A percentile compares a stretch with the other conserved stretches of the same genome.
Conservation (phyloP, 176 grass and related monocot species). For the Themeda triandra region DNA sequence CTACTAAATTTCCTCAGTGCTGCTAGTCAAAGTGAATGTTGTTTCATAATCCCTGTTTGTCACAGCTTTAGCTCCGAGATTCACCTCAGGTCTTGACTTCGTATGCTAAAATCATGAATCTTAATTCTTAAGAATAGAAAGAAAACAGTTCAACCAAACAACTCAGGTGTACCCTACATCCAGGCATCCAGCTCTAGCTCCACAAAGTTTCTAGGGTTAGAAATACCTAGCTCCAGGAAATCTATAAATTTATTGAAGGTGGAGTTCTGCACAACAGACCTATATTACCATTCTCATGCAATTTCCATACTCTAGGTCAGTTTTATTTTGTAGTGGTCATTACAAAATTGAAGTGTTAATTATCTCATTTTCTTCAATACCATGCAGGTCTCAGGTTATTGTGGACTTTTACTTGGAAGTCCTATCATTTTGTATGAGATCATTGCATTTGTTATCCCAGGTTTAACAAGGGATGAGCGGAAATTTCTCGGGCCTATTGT, state of each 20-base stretch:
- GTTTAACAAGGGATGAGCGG: conserved; percentile 84
- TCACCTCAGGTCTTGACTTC: neutral
- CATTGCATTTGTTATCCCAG: conserved; percentile 91
- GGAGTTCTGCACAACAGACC: neutral
- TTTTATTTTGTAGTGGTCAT: neutral
- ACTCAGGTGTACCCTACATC: neutral
- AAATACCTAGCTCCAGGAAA: neutral
- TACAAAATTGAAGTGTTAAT: conserved; percentile 6
- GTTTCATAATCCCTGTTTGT: neutral
- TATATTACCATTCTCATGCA: neutral
- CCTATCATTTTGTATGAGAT: conserved; percentile 96
- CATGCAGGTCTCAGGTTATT: conserved; percentile 91
- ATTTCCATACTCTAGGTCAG: neutral
- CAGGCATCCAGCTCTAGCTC: neutral
- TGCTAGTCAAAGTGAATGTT: neutral
- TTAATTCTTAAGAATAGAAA: neutral
- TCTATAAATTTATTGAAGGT: neutral
- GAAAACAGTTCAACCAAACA: neutral
- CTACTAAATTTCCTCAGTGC: neutral
- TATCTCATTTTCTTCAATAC: conserved; percentile 20
- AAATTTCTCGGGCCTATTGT: conserved; percentile 94
- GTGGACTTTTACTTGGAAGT: conserved; percentile 90
- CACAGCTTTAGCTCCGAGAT: neutral
- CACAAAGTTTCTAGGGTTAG: neutral
- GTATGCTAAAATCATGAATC: neutral